Evolutionary conservation across 192 early-diverging fungal species (phyloP).

Genomic region (Coemansia sp.): DNA sequence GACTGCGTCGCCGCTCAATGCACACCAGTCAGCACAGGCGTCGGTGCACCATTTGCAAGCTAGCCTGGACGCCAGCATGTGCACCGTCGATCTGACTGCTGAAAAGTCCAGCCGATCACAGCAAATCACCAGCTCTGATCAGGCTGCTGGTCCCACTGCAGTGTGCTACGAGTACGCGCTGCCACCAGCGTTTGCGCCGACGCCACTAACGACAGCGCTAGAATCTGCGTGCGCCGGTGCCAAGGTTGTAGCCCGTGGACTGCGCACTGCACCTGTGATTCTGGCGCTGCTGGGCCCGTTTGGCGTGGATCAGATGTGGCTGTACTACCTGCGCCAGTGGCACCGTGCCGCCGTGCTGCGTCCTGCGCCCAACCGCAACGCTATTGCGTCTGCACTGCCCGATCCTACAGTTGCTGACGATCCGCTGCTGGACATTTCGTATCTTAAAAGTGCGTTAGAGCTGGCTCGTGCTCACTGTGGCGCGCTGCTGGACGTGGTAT

Average conservation of each 20-base stretch:
- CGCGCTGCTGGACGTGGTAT: neutral
- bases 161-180: conserved; percentile 57
- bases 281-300: conserved; percentile 71
- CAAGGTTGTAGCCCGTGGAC: conserved; percentile 44
- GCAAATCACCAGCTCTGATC: neutral
- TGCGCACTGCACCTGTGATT: conserved; percentile 43
- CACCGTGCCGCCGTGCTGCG: conserved; percentile 28
- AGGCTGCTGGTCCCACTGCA: conserved; percentile 15
- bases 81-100: conserved; percentile 56
- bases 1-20: conserved; percentile 84
- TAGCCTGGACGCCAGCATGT: conserved; percentile 58
- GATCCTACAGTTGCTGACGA: neutral
- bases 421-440: conserved; percentile 9
- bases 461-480: conserved; percentile 20
- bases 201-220: conserved; percentile 47
- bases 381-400: neutral
- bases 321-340: conserved; percentile 49
- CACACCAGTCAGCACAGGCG: conserved; percentile 24
- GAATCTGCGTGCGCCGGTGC: conserved; percentile 30
- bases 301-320: conserved; percentile 73
- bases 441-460: conserved; percentile 12
- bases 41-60: conserved; percentile 58
- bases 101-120: neutral
- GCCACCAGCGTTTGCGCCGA: conserved; percentile 47
- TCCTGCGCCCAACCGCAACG: conserved; percentile 9